Evolutionary conservation across 176 grass and related monocot genomes (phyloP).

Genomic region (Urochloa ruziziensis): DNA sequence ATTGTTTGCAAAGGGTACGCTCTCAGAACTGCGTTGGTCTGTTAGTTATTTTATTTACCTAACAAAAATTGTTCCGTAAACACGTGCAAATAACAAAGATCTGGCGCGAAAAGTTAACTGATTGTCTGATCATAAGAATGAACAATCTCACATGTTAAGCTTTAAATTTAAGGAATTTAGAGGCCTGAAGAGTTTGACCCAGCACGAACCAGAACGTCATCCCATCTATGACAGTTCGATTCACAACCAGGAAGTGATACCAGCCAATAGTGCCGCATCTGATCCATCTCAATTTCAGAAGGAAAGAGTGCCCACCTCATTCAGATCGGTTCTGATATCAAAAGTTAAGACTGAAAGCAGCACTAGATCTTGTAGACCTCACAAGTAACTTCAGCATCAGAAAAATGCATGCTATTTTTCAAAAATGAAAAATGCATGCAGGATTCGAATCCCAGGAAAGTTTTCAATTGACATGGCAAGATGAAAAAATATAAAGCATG

Average conservation of each 20-base stretch:
- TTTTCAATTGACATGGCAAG: neutral
- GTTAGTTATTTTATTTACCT: too few relatives aligned
- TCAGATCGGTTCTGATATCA: neutral
- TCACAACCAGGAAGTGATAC: too few relatives aligned
- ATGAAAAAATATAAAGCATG: neutral
- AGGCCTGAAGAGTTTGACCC: neutral
- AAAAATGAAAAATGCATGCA: neutral
- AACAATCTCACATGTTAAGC: neutral
- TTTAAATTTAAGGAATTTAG: neutral
- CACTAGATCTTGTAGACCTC: neutral
- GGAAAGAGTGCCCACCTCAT: neutral
- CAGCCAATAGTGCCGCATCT: too few relatives aligned
- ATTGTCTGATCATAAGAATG: neutral
- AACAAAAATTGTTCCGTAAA: too few relatives aligned
- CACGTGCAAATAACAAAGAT: too few relatives aligned
- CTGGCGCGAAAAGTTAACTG: too few relatives aligned
- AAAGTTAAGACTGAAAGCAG: neutral
- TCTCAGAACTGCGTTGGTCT: too few relatives aligned
- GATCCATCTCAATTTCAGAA: too few relatives aligned
- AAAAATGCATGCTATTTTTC: neutral
- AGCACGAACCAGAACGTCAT: neutral
- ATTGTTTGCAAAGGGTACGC: too few relatives aligned
- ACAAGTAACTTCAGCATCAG: neutral
- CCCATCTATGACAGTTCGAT: too few relatives aligned
- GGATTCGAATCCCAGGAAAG: neutral